A percentile compares a stretch with the other conserved stretches of the same genome.
These are phyloP conservation scores for Hymenoscyphus fructigenus DNA, from an alignment of 2,329 filamentous ascomycete species.

Conservation along the genomic window DNA sequence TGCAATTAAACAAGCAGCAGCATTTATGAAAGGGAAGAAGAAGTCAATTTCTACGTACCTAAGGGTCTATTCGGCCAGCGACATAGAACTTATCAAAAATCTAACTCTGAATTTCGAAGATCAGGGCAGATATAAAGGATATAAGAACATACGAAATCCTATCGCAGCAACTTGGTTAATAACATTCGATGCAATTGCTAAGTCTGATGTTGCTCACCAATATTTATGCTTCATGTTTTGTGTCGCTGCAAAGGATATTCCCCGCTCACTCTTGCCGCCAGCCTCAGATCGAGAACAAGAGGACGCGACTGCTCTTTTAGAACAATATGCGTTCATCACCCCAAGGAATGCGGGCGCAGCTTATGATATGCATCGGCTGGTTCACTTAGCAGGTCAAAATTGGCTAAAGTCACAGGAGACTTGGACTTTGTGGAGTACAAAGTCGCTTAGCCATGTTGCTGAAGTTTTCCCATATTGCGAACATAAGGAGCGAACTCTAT, in stretches of 20 bases:
- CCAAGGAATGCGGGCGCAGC: slow-evolving; percentile 4
- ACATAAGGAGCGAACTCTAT: not conserved
- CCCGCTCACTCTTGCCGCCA: slow-evolving; percentile 9
- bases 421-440: slow-evolving; percentile 5
- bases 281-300: slow-evolving; percentile 35
- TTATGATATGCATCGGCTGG: slow-evolving; percentile 16
- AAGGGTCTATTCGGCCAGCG: slow-evolving; percentile 7
- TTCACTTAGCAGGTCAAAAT: slow-evolving; percentile 9
- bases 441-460: not conserved
- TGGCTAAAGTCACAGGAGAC: slow-evolving; percentile 5
- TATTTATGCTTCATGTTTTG: slow-evolving; percentile 14
- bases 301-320: slow-evolving; percentile 10
- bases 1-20: slow-evolving; percentile 20
- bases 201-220: slow-evolving; percentile 6
- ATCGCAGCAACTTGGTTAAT: slow-evolving; percentile 10
- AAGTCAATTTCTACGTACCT: slow-evolving; percentile 14
- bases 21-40: slow-evolving; percentile 13
- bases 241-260: slow-evolving; percentile 12
- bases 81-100: slow-evolving; percentile 6
- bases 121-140: slow-evolving; percentile 4
- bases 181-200: slow-evolving; percentile 4
- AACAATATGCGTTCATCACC: slow-evolving; percentile 15
- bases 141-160: slow-evolving; percentile 3
- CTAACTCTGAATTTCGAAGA: slow-evolving; percentile 9
- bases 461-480: not conserved